Base-by-base conservation (phyloP, 202 grass and related monocot genomes). In the Panicum hallii region DNA sequence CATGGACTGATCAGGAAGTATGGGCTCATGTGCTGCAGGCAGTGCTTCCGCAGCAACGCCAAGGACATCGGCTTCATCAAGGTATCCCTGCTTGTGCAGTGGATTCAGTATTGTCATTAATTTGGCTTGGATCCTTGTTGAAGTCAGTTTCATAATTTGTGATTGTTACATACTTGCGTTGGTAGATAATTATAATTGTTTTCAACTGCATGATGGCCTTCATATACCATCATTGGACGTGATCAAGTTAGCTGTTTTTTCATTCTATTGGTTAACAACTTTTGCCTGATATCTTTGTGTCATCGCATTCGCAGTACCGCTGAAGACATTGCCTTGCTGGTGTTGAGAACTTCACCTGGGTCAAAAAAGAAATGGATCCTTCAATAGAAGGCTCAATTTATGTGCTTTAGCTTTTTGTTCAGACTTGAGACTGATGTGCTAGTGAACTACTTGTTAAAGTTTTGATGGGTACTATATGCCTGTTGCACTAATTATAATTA, bases 21-120 rank as follows among this genome's bases (percentile, higher is more conserved):
- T 0, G 94, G 94, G 1, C 90, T 97, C 63, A 94, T 97, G 92
- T 97, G 94, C 82, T 97, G 94, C 89, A 86, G 94, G 72, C 91
- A 97, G 74, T 97, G 91, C 86, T 94, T 97, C 83, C 91, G 88
- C 72, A 97, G 90, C 88, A 92, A 94, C 0, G 94, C 94, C 83
- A 97, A 97, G 88, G 85, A 86, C 71, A 97, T 97, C 90, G 94
- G 94, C 42, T 97, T 97, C 84, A 90, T 97, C 91, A 97, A 97
- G 94, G 94, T 97, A 92, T 46, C 5, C 19, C 1, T 22, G 8
- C 2, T 60, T 68, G 6, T 41, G 7, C 16, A 5, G 1, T 61
- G 28, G 0, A 6, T 5, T 7, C 7, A 9, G 8, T 42, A 68
- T 42, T 40, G 22, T 19, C 7, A 74, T 28, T 17, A 38, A 10